Evolutionary conservation across 106 monocot species (phyloP), one percentile per base, ranked within the genome.

Genomic region (Amphibolis antarctica): DNA sequence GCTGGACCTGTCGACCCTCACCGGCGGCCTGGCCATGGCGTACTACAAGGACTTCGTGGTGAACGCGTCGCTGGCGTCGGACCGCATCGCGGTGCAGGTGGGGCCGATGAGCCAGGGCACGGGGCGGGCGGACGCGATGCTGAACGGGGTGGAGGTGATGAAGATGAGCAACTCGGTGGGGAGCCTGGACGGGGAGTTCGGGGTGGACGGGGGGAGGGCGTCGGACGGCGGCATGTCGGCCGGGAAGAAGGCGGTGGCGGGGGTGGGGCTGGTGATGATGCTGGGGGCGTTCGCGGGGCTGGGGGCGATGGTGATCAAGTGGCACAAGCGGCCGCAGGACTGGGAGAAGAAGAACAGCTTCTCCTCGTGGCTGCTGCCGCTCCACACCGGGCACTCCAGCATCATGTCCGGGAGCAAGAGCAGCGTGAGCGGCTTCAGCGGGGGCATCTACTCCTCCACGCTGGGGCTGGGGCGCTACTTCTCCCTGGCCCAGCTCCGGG

Each of bases 141-240:
- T 79, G 30, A 79, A 79, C 52, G 79, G 79, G 0, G 22, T 74
- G 1, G 79, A 79, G 69, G 43, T 79, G 0, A 19, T 79, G 23
- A 79, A 77, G 66, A 73, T 81, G 69, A 81, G 73, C 73, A 81
- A 73, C 24, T 76, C 81, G 1, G 76, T 81, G 1, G 74, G 69
- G 44, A 79, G 79, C 59, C 44, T 79, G 19, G 74, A 79, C 53
- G 79, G 79, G 27, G 79, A 79, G 60, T 79, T 79, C 60, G 79
- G 74, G 2, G 79, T 79, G 0, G 69, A 74, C 28, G 79, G 79
- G 1, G 9, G 49, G 11, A 56, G 5, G 11, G 63, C 57, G 30
- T n/a, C 51, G 19, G 60, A 23, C n/a, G 57, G 30, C 12, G 71
- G 71, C 1, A 27, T 22, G 46, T 44, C 64, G 14, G 11, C 24